A percentile compares a stretch with the other conserved stretches of the same genome.
These are phyloP conservation scores for Berberis vulgaris DNA, from an alignment of 164 flowering plant species.

Conservation along the genomic window DNA sequence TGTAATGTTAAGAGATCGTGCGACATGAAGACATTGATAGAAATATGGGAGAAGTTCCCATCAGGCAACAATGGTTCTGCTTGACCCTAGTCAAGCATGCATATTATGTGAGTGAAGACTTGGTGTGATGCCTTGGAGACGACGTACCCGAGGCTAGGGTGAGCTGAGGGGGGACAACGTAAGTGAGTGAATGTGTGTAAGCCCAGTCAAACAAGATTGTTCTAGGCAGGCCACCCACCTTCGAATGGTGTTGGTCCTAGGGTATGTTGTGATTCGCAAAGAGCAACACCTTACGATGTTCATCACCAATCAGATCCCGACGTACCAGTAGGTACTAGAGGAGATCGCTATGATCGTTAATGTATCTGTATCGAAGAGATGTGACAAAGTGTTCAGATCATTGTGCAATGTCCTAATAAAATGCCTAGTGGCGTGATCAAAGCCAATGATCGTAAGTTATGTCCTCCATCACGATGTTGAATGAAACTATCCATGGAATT, in stretches of 20 bases:
- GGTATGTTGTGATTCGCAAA: neutral
- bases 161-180: neutral
- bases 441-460: neutral
- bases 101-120: neutral
- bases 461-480: neutral
- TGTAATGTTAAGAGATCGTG: neutral
- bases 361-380: neutral
- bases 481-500: neutral
- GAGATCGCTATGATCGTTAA: neutral
- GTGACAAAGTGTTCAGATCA: neutral
- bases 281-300: neutral
- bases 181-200: neutral
- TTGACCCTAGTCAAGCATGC: neutral
- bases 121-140: neutral
- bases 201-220: neutral
- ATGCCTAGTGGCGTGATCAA: neutral
- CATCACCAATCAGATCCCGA: neutral
- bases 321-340: neutral
- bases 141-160: neutral
- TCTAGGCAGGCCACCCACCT: neutral
- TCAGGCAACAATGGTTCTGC: neutral
- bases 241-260: neutral
- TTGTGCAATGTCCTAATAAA: no score
- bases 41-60: neutral
- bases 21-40: neutral